These are phyloP conservation scores for Cylindrotheca fusiformis DNA, from an alignment of 108 stramenopile species.

Conservation along the genomic window DNA sequence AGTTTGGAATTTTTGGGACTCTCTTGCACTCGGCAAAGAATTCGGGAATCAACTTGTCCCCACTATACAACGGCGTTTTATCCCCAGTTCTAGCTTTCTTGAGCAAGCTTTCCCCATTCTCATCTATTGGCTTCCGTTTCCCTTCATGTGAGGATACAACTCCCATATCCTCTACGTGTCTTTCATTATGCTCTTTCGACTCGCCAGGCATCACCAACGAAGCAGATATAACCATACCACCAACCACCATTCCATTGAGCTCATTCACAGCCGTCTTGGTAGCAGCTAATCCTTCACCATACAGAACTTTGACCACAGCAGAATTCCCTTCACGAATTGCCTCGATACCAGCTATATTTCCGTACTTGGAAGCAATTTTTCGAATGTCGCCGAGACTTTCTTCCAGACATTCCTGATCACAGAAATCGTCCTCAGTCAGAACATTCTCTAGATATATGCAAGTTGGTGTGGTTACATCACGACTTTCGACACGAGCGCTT, in stretches of 20 bases:
- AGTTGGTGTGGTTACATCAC: neutral
- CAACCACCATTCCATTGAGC: constrained; percentile 65
- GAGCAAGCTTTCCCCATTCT: neutral
- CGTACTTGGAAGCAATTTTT: constrained; percentile 43
- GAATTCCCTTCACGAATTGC: constrained; percentile 36
- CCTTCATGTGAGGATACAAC: neutral
- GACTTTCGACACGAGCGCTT: constrained; percentile 9
- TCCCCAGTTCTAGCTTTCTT: constrained; percentile 17
- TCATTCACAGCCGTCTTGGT: constrained; percentile 36
- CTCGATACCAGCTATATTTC: constrained; percentile 48
- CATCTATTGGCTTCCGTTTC: constrained; percentile 10
- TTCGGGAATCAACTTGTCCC: constrained; percentile 79
- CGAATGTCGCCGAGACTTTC: constrained; percentile 66
- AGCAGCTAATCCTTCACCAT: constrained; percentile 21
- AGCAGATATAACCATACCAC: constrained; percentile 52
- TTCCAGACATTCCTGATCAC: constrained; percentile 73
- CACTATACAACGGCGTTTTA: constrained; percentile 51
- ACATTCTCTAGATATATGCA: constrained; percentile 53
- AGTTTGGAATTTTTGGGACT: constrained; percentile 78
- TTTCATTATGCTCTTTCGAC: neutral
- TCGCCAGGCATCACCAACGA: neutral
- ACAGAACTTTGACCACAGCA: constrained; percentile 23
- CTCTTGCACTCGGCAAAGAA: constrained; percentile 76
- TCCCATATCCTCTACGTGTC: neutral
- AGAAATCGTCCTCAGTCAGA: constrained; percentile 66